Conservation (phyloP, 306 rosid species). For the Senna siamea region DNA sequence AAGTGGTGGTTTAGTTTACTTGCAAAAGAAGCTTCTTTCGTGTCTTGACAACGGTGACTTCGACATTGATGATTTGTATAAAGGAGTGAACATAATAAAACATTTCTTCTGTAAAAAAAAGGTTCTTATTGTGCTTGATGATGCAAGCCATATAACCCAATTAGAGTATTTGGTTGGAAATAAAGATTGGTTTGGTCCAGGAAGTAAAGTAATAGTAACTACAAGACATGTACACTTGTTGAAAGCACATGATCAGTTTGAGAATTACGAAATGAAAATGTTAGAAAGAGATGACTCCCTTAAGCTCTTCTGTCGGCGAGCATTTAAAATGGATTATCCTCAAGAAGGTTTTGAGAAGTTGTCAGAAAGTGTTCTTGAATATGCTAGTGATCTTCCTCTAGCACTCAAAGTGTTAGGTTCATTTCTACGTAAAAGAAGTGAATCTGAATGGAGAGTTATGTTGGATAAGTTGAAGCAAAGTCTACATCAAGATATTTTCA, state of each 20-base stretch:
- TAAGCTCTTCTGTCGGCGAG: background rate
- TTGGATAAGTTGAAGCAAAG: background rate
- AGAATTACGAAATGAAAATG: background rate
- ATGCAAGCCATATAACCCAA: background rate
- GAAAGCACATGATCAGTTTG: background rate
- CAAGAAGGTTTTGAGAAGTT: background rate
- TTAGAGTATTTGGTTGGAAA: constrained; percentile 2
- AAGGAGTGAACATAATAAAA: background rate
- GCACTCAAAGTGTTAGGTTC: constrained; percentile 12
- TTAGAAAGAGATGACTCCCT: background rate
- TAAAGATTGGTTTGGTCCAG: background rate
- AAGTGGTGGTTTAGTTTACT: background rate
- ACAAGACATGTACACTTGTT: background rate
- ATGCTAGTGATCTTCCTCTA: background rate
- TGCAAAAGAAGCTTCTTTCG: background rate
- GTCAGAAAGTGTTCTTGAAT: background rate
- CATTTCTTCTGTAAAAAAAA: background rate
- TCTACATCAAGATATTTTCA: background rate
- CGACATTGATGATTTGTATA: background rate
- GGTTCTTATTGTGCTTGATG: constrained; percentile 11
- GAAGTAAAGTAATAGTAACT: background rate
- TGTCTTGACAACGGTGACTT: background rate
- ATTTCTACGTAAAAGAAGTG: constrained; percentile 5
- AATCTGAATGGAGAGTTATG: background rate
- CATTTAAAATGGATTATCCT: background rate